Evolutionary conservation across 192 early-diverging fungal species (phyloP).

Genomic region (Linnemannia hyalina): DNA sequence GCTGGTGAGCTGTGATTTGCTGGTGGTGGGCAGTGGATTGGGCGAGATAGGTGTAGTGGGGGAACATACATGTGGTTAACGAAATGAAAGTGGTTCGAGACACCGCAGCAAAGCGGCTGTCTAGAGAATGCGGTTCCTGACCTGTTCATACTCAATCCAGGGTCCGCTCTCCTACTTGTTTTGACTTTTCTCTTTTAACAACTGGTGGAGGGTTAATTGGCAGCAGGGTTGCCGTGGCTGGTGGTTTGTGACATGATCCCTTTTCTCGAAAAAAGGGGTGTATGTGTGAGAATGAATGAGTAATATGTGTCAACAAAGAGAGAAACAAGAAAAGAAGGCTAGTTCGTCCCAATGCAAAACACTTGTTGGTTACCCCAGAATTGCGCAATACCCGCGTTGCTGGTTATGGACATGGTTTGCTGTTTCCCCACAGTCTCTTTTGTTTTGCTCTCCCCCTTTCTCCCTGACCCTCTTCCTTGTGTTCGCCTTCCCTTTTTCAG

Average conservation of each 20-base stretch:
- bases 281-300: neutral
- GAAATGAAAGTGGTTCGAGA: no score
- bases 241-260: neutral
- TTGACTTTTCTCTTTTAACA: neutral
- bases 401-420: neutral
- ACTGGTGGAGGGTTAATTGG: neutral
- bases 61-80: no score
- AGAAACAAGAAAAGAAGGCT: neutral
- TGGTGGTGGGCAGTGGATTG: no score
- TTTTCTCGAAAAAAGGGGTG: neutral
- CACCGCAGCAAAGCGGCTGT: no score
- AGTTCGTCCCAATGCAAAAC: neutral
- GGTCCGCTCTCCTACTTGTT: neutral
- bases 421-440: neutral
- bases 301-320: neutral
- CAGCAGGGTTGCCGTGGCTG: neutral
- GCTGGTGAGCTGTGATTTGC: no score
- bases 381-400: neutral
- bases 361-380: neutral
- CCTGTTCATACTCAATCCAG: neutral
- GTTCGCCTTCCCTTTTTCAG: conserved; percentile 1
- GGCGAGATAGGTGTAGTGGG: no score
- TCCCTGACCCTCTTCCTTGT: neutral
- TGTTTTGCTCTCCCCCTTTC: neutral
- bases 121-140: neutral